Evolutionary conservation across 129 eudicot genomes (phyloP), one percentile per base, ranked within the genome.

Genomic region (Flaveria ramosissima): DNA sequence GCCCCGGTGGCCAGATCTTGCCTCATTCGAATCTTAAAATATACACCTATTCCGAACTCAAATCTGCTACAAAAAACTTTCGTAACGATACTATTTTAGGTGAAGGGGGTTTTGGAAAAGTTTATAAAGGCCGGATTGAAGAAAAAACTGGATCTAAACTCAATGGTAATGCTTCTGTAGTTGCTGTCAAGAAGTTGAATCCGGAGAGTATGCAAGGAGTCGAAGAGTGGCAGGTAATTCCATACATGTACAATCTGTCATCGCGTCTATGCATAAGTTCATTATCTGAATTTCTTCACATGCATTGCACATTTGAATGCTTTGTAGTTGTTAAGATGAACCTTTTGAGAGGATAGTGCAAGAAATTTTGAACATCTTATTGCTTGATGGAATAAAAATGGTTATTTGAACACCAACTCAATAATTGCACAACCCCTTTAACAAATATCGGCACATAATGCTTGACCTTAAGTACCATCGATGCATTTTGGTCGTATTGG

Each of bases 101-200:
- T 48, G 75, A 70, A 50, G 75, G 75, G 27, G 75, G 62, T 36
- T 70, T 70, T 70, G 75, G 75, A 1, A 70, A 70, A 24, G 75
- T 70, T 70, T 70, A 50, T 51, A 70, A 70, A 50, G 75, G 61
- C 24, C 19, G 47, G 47, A 16, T 70, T 1, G 75, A 70, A 23
- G 60, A 48, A 16, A 70, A 50, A 14, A 4, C 8, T 7, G 36
- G 36, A 47, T 70, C 47, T 8, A 36, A 66, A 66, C 32, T 48
- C 52, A 86, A 70, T 63, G 27, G 62, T 50, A 46, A 50, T 50
- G 92, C 84, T 46, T 80, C 92, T 10, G 46, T 70, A 48, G 15
- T 70, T 70, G 75, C 75, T 70, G 75, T 70, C 45, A 70, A 70
- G 60, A 70, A 70, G 46, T 50, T 70, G 75, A 70, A 48, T 26